Percentiles rank a stretch among this genome's conserved stretches.
These are phyloP conservation scores for Talaromyces islandicus DNA, from an alignment of 2,329 filamentous ascomycete species.

Conservation along the genomic window DNA sequence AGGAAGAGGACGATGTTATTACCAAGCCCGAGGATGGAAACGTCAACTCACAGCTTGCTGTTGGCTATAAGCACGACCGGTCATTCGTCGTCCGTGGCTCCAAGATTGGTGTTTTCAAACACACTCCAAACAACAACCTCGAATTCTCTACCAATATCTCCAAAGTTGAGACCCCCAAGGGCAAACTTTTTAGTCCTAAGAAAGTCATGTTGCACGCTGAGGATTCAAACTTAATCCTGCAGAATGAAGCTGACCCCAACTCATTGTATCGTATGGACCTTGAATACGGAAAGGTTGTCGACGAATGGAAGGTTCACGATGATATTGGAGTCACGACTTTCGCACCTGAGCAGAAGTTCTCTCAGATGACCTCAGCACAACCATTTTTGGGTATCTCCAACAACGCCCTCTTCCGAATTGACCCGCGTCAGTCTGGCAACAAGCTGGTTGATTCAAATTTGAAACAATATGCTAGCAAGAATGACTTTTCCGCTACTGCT, in stretches of 20 bases:
- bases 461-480: constrained; percentile 96
- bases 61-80: constrained; percentile 93
- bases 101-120: constrained; percentile 98
- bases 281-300: constrained; percentile 94
- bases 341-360: constrained; percentile 88
- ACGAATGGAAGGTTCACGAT: constrained; percentile 98
- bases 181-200: constrained; percentile 84
- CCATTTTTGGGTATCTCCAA: constrained; percentile 90
- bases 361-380: constrained; percentile 92
- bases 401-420: constrained; percentile 89
- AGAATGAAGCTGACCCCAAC: constrained; percentile 76
- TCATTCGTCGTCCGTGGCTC: constrained; percentile 96
- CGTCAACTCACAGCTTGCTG: constrained; percentile 87
- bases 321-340: constrained; percentile 91
- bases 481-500: constrained; percentile 89
- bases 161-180: constrained; percentile 82
- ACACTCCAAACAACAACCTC: constrained; percentile 83
- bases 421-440: constrained; percentile 80
- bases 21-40: constrained; percentile 68
- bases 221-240: constrained; percentile 82
- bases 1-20: constrained; percentile 72
- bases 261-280: constrained; percentile 96
- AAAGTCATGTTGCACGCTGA: constrained; percentile 96
- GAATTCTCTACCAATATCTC: constrained; percentile 97
- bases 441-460: constrained; percentile 90